Evolutionary conservation across 2,329 filamentous ascomycete species (phyloP), one percentile per base, ranked within the genome.

Genomic region (Penicillium sp.): DNA sequence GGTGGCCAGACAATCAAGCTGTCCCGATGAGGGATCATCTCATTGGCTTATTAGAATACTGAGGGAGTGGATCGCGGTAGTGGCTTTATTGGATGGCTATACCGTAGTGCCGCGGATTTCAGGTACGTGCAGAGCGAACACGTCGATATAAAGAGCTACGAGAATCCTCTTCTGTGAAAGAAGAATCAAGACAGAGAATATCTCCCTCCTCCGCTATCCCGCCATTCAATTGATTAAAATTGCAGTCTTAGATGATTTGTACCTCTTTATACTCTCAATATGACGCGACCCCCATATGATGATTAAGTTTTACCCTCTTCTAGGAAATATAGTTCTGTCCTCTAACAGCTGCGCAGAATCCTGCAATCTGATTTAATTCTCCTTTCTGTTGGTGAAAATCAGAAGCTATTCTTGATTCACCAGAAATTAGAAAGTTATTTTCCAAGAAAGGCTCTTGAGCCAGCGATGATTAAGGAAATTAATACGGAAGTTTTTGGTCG

Each of bases 401-500:
- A 42, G 51, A 59, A 42, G 53, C 43, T 28, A 21, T 51, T 59
- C 48, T 49, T 21, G 29, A 56, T 59, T 45, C 49, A 56, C 29
- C 45, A 52, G 16, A 39, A 18, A 28, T 11, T 51, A 14, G 40
- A 45, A 51, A 51, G 53, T 36, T 56, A 36, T 46, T 59, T 59
- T 29, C 56, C 50, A n/a, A 51, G 34, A 26, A 53, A 47, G 34
- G 52, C 54, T 16, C 53, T 59, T 40, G 16, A 54, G 33, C 53
- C 50, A 34, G 31, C 31, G 36, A 49, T 54, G 42, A 34, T 48
- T 26, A 40, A 60, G 44, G 36, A 29, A 40, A 13, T 61, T 45
- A 40, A 58, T 43, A 37, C 57, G 36, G 39, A 50, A 34, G 45
- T 37, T 33, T 59, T 61, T 54, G 54, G 47, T 31, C 43, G 37